These are phyloP conservation scores for Jasminum sambac DNA, from an alignment of 257 asterid genomes.

Conservation along the genomic window DNA sequence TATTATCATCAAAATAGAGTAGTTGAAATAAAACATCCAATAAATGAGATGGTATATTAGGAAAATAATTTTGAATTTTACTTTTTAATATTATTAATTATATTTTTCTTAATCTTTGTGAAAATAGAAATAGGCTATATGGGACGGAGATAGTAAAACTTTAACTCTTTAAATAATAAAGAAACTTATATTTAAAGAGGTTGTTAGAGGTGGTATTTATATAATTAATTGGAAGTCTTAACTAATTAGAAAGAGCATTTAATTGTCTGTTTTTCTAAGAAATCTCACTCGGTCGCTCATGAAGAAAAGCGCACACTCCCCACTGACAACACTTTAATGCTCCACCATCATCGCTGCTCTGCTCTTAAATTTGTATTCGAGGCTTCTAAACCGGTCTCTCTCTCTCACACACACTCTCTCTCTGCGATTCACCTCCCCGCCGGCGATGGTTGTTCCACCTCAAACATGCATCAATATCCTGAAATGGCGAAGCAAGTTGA, in stretches of 20 bases:
- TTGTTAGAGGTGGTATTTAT: too few species aligned
- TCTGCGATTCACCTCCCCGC: constrained; percentile 19
- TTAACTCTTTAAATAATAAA: too few species aligned
- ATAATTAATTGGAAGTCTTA: too few species aligned
- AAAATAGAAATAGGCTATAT: too few species aligned
- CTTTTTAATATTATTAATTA: too few species aligned
- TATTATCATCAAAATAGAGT: too few species aligned
- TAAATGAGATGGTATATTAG: too few species aligned
- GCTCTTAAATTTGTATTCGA: constrained; percentile 18
- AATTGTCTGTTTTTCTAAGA: constrained; percentile 6
- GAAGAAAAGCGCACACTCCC: constrained; percentile 38
- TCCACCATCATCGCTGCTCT: constrained; percentile 33
- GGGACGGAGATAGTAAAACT: too few species aligned
- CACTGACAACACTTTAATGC: constrained; percentile 50
- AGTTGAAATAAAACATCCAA: too few species aligned
- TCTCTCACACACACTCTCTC: constrained; percentile 3
- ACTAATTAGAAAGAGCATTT: constrained; percentile 24
- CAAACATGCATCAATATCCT: constrained; percentile 10
- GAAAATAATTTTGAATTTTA: too few species aligned
- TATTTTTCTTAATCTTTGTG: too few species aligned
- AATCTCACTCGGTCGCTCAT: constrained; percentile 26
- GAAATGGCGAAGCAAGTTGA: constrained; percentile 6
- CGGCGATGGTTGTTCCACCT: constrained; percentile 18
- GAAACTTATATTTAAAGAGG: too few species aligned
- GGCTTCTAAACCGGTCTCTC: constrained; percentile 24